Evolutionary conservation across 2,329 filamentous ascomycete species (phyloP).

Genomic region (Calonectria multiphialidica): DNA sequence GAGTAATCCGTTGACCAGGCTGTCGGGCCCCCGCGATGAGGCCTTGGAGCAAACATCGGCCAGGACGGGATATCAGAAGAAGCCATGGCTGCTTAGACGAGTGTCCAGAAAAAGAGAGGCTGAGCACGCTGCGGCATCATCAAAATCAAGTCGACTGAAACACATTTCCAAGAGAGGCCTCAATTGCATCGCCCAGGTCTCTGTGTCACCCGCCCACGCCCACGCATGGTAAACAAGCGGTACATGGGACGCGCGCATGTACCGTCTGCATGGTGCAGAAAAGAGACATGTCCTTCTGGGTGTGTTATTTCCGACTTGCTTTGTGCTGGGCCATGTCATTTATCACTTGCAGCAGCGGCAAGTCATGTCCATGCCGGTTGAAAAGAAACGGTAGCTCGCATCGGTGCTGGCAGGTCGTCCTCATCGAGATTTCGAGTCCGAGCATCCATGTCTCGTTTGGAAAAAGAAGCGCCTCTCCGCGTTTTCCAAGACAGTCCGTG

Average conservation of each 20-base stretch:
- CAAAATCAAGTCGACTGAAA: neutral
- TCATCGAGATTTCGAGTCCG: neutral
- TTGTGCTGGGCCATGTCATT: neutral
- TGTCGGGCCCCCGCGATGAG: neutral
- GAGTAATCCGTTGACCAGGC: neutral
- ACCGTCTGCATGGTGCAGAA: neutral
- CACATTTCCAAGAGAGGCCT: conserved; percentile 1
- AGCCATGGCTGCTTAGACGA: too few species aligned
- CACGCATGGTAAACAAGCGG: neutral
- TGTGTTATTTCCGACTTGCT: conserved; percentile 1
- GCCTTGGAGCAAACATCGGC: neutral
- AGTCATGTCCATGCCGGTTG: neutral
- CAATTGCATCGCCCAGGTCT: neutral
- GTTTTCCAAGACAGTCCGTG: conserved; percentile 17
- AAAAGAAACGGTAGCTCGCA: neutral
- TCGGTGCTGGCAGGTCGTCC: neutral
- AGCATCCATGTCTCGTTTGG: conserved; percentile 8
- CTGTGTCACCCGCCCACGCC: neutral
- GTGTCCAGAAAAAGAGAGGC: neutral
- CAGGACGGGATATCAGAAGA: neutral
- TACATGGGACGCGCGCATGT: neutral
- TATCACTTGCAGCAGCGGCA: neutral
- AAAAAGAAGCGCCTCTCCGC: neutral
- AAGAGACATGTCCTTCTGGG: neutral
- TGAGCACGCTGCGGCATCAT: neutral